A percentile compares a stretch with the other conserved stretches of the same genome.
Conservation (phyloP, 2,329 filamentous ascomycete genomes). For the Pestalotiopsis sp. region DNA sequence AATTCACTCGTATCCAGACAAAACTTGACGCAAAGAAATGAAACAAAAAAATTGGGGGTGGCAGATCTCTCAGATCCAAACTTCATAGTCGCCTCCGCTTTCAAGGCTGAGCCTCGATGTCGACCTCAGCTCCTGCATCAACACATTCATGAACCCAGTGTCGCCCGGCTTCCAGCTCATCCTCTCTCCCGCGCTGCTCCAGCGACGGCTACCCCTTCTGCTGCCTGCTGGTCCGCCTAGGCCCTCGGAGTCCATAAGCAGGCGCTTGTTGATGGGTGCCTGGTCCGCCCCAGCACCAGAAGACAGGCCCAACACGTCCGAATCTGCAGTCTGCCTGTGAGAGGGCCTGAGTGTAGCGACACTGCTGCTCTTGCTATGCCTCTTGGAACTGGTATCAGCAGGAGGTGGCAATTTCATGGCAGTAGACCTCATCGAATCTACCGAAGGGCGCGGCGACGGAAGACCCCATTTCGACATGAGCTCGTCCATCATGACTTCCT, state of each 20-base stretch:
- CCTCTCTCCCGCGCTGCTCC: conserved; percentile 3
- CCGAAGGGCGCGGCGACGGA: not conserved
- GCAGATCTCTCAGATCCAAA: not conserved
- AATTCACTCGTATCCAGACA: not conserved
- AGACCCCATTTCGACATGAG: conserved; percentile 15
- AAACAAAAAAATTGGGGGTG: not conserved
- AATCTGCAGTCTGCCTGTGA: not conserved
- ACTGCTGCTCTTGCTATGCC: not conserved
- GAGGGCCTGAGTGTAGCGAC: not conserved
- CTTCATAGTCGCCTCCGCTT: not conserved
- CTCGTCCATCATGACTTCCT: conserved; percentile 13
- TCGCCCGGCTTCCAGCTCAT: conserved; percentile 5
- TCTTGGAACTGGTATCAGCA: not conserved
- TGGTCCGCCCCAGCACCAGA: not conserved
- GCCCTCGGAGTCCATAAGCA: not conserved
- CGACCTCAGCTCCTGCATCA: not conserved
- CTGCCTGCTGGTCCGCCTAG: not conserved
- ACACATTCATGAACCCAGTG: not conserved
- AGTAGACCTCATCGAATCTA: not conserved
- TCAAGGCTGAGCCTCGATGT: conserved; percentile 4
- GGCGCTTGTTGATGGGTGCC: not conserved
- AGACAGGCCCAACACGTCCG: not conserved
- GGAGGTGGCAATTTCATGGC: not conserved
- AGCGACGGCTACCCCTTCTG: not conserved
- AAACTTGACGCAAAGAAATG: not conserved